Evolutionary conservation across 495 filamentous ascomycete genomes (phyloP).

Genomic region (Sporormia fimetaria): DNA sequence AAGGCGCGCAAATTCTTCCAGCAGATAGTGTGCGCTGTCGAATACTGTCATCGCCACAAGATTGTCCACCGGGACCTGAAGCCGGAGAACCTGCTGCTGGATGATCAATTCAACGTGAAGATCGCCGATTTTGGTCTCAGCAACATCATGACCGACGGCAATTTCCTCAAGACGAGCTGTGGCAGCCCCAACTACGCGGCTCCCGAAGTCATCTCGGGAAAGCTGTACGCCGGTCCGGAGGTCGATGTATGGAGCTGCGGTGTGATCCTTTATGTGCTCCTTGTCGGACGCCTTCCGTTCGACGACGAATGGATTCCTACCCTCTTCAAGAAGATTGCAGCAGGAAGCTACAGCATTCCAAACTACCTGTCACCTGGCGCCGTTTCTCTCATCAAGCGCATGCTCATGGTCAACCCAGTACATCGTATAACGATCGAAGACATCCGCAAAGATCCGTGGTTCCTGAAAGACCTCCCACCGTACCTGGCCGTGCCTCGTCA

Average conservation of each 20-base stretch:
- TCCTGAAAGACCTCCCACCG: conserved; percentile 67
- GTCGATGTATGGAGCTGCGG: conserved; percentile 99
- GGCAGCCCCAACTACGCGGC: conserved; percentile 97
- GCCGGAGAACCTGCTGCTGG: conserved; percentile 90
- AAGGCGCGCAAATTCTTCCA: conserved; percentile 95
- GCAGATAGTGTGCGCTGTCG: conserved; percentile 97
- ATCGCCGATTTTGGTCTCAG: conserved; percentile 97
- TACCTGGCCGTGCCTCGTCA: conserved; percentile 86
- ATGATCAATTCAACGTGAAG: conserved; percentile 91
- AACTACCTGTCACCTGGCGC: conserved; percentile 79
- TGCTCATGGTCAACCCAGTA: conserved; percentile 90
- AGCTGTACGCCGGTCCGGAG: conserved; percentile 93
- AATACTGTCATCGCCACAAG: conserved; percentile 98
- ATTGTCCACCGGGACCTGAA: conserved; percentile 97
- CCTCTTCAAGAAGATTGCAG: conserved; percentile 78
- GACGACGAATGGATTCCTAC: conserved; percentile 93
- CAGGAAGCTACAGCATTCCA: conserved; percentile 80
- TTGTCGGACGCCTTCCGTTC: conserved; percentile 85
- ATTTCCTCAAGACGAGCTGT: conserved; percentile 97
- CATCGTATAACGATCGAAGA: conserved; percentile 87
- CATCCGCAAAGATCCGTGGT: conserved; percentile 92
- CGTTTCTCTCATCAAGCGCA: conserved; percentile 72
- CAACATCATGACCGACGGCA: conserved; percentile 99
- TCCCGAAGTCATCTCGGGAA: conserved; percentile 93
- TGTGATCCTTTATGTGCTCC: conserved; percentile 90